These are phyloP conservation scores for Hyphodiscus hymeniophilus DNA, from an alignment of 495 filamentous ascomycete species.

Conservation along the genomic window DNA sequence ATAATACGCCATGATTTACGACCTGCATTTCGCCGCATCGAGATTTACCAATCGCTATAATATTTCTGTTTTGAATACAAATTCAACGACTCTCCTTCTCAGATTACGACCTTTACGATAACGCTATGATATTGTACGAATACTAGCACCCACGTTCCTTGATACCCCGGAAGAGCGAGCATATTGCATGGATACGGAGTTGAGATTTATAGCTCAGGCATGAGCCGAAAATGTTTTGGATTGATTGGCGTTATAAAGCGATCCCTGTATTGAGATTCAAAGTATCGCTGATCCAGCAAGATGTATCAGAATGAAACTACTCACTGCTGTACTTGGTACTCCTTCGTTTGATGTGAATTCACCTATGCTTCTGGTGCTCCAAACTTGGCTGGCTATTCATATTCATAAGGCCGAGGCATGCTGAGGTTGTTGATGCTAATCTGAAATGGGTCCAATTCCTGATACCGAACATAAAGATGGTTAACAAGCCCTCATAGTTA, in stretches of 20 bases:
- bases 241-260: constrained; percentile 3
- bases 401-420: not conserved
- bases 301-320: constrained; percentile 3
- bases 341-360: not conserved
- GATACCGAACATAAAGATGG: no score
- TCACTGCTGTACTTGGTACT: not conserved
- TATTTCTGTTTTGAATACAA: constrained; percentile 16
- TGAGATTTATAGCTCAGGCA: constrained; percentile 6
- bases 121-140: constrained; percentile 22
- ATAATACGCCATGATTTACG: constrained; percentile 8
- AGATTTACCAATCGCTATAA: constrained; percentile 13
- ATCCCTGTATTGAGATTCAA: not conserved
- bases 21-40: constrained; percentile 2
- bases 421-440: not conserved
- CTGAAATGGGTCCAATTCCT: not conserved
- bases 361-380: no score
- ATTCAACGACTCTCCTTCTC: constrained; percentile 19
- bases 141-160: constrained; percentile 19
- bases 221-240: constrained; percentile 11
- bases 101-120: constrained; percentile 22
- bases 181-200: constrained; percentile 22
- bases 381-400: no score
- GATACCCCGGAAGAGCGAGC: constrained; percentile 21
- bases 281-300: constrained; percentile 1
- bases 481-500: no score